phyloP scores from a whole-genome alignment of 768 basidiomycete species.

The Auriculariales sp. region DNA sequence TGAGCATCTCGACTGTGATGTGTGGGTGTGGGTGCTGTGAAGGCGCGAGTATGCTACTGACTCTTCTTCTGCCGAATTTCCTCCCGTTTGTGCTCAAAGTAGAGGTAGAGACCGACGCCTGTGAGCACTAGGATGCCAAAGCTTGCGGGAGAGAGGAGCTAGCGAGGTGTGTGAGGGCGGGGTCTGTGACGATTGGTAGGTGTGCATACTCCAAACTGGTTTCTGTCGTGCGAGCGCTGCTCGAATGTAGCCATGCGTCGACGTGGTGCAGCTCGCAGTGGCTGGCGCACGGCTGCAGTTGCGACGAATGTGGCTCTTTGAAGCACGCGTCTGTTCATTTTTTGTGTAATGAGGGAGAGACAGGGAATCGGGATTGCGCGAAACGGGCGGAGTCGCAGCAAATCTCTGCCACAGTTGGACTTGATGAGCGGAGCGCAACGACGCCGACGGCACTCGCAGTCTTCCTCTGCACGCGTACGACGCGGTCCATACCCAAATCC shows the following conservation, averaged over 20 bases:
- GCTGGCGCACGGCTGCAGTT: too few species aligned
- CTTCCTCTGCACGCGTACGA: background rate
- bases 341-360: too few species aligned
- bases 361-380: too few species aligned
- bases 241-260: background rate
- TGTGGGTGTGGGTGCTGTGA: background rate
- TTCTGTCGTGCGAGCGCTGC: constrained; percentile 1
- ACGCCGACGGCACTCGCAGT: background rate
- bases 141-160: constrained; percentile 71
- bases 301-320: too few species aligned
- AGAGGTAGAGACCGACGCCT: constrained; percentile 69
- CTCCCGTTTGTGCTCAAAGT: constrained; percentile 80
- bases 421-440: too few species aligned
- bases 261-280: too few species aligned
- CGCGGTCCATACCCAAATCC: background rate
- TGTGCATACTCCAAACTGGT: constrained; percentile 3
- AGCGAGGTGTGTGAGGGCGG: background rate
- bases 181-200: background rate
- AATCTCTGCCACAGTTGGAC: too few species aligned
- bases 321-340: too few species aligned
- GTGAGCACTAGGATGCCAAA: constrained; percentile 74
- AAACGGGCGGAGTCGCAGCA: too few species aligned
- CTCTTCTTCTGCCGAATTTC: constrained; percentile 64
- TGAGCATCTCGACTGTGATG: constrained; percentile 54
- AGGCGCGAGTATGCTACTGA: constrained; percentile 19